Percentiles rank a stretch among this genome's conserved stretches.
These are phyloP conservation scores for Rhizophlyctis rosea DNA, from an alignment of 192 early-diverging fungal genomes.

Conservation along the genomic window DNA sequence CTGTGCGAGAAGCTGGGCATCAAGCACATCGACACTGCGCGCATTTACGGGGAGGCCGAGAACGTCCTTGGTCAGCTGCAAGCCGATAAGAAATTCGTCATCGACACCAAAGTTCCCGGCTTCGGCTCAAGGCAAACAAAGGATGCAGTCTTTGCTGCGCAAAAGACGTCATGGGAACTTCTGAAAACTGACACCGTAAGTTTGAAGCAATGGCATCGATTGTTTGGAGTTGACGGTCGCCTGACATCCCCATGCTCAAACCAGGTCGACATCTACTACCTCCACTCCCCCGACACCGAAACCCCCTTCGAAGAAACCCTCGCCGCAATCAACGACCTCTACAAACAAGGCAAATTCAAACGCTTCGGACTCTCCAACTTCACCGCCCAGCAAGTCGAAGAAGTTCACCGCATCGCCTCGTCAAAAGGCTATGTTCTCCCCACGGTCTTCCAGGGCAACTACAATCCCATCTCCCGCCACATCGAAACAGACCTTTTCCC, in stretches of 20 bases:
- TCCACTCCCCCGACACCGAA: slow-evolving; percentile 35
- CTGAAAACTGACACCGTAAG: slow-evolving; percentile 27
- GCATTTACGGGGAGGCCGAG: slow-evolving; percentile 40
- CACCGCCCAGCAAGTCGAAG: slow-evolving; percentile 18
- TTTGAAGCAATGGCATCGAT: not conserved
- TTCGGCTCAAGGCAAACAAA: slow-evolving; percentile 21
- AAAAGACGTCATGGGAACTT: slow-evolving; percentile 23
- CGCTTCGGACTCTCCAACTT: slow-evolving; percentile 26
- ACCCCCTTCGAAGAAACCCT: slow-evolving; percentile 30
- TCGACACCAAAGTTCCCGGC: slow-evolving; percentile 32
- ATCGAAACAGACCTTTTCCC: slow-evolving; percentile 20
- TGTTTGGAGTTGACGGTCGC: not conserved
- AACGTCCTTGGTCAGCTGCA: slow-evolving; percentile 22
- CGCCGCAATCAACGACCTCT: slow-evolving; percentile 41
- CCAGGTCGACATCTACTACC: slow-evolving; percentile 44
- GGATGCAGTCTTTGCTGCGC: slow-evolving; percentile 11
- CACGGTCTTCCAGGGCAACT: slow-evolving; percentile 26
- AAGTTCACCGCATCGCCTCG: slow-evolving; percentile 15
- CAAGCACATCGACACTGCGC: slow-evolving; percentile 34
- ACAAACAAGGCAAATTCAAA: slow-evolving; percentile 35
- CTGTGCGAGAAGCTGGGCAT: slow-evolving; percentile 7
- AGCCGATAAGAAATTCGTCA: slow-evolving; percentile 19
- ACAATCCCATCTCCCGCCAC: slow-evolving; percentile 9
- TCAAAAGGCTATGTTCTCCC: slow-evolving; percentile 19
- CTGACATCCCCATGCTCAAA: too few species aligned